Conservation (phyloP, 2,329 filamentous ascomycete genomes). For the Ampelomyces quisqualis region DNA sequence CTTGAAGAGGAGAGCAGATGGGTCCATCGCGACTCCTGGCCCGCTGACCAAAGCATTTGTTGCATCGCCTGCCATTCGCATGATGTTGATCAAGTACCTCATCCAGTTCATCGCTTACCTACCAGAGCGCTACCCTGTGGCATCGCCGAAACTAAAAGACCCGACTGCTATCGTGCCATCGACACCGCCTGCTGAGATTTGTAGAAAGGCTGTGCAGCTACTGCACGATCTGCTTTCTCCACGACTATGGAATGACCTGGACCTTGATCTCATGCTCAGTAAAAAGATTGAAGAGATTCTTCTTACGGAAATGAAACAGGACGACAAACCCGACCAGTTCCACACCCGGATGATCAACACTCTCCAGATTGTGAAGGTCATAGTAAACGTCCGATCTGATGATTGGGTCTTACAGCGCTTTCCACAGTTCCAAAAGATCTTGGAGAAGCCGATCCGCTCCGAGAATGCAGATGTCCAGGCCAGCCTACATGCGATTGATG, state of each 20-base stretch:
- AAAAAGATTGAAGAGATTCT: constrained; percentile 87
- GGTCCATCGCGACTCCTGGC: constrained; percentile 57
- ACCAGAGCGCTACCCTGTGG: constrained; percentile 78
- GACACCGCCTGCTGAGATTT: constrained; percentile 68
- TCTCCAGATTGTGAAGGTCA: constrained; percentile 84
- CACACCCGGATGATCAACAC: constrained; percentile 89
- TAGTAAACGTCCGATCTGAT: constrained; percentile 82
- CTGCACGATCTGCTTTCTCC: constrained; percentile 83
- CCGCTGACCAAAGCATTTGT: constrained; percentile 51
- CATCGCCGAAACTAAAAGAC: constrained; percentile 47
- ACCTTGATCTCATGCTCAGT: constrained; percentile 79
- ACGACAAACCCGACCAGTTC: constrained; percentile 65
- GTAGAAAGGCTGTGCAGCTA: constrained; percentile 79
- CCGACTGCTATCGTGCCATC: constrained; percentile 29
- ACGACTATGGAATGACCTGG: constrained; percentile 86
- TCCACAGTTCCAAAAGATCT: constrained; percentile 75
- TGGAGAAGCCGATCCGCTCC: constrained; percentile 85
- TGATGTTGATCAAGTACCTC: constrained; percentile 89
- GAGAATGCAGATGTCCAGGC: constrained; percentile 93
- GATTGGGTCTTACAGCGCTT: constrained; percentile 87
- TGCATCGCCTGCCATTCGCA: constrained; percentile 59
- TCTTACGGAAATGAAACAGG: constrained; percentile 63
- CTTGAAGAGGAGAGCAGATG: constrained; percentile 73
- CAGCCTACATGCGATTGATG: constrained; percentile 75
- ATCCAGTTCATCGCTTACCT: constrained; percentile 92